A percentile compares a stretch with the other conserved stretches of the same genome.
phyloP scores from a whole-genome alignment of 139 green algal genomes.

The Micractinium conductrix region DNA sequence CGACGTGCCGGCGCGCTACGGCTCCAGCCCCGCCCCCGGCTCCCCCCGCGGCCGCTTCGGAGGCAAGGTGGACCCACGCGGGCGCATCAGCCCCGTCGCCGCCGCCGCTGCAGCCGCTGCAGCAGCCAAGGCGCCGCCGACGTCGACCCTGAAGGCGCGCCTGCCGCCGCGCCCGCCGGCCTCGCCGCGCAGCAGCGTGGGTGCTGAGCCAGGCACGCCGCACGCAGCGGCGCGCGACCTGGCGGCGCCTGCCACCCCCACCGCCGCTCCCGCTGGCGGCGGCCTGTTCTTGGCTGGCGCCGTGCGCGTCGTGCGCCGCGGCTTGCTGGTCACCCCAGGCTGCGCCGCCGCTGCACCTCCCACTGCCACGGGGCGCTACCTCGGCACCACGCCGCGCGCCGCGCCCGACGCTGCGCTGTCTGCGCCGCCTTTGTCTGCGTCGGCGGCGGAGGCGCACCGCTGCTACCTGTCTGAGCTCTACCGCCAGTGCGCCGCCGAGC shows the following conservation, averaged over 20 bases:
- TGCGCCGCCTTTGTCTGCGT: not conserved
- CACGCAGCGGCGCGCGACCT: not conserved
- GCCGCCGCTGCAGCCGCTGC: not conserved
- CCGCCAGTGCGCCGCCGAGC: no score
- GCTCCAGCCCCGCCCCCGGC: not conserved
- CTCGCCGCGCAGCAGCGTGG: not conserved
- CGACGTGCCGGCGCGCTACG: not conserved
- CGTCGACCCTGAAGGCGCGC: not conserved
- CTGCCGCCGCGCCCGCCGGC: not conserved
- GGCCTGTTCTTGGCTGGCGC: no score
- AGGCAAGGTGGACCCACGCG: conserved; percentile 10
- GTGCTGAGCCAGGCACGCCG: not conserved
- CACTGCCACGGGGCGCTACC: not conserved
- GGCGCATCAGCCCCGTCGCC: not conserved
- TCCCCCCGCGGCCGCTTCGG: not conserved
- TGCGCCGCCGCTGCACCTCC: not conserved
- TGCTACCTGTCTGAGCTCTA: no score
- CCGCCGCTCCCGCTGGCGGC: no score
- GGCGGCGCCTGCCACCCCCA: not conserved
- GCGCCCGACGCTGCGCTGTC: not conserved
- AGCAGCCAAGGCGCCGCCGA: not conserved
- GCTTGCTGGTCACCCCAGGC: not conserved
- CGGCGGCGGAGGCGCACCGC: no score
- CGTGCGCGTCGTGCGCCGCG: no score
- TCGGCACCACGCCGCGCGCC: not conserved